phyloP scores from a whole-genome alignment of 768 basidiomycete species.

The Antrodiella citrinella region DNA sequence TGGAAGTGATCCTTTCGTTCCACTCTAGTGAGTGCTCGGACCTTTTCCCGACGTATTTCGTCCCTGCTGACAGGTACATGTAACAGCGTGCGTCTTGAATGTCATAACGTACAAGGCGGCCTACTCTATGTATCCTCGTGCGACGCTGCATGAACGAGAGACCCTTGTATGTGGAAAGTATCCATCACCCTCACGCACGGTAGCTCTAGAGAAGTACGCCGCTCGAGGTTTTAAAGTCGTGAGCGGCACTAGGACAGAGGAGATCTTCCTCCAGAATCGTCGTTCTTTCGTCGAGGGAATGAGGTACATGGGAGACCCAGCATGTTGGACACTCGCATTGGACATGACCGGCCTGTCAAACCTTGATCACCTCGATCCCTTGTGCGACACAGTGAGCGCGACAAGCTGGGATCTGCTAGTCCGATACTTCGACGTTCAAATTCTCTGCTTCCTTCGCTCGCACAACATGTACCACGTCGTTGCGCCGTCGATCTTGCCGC shows the following conservation, averaged over 20 bases:
- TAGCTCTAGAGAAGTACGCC: constrained; percentile 25
- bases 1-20: constrained; percentile 35
- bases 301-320: constrained; percentile 13
- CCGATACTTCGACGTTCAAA: background rate
- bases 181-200: background rate
- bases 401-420: background rate
- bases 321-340: constrained; percentile 14
- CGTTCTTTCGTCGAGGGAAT: background rate
- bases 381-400: background rate
- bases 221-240: constrained; percentile 29
- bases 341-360: background rate
- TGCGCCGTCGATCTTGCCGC: background rate
- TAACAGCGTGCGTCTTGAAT: constrained; percentile 38
- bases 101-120: constrained; percentile 33
- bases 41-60: background rate
- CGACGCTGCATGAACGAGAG: constrained; percentile 29
- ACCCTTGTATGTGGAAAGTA: constrained; percentile 15
- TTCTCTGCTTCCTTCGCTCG: no score
- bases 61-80: background rate
- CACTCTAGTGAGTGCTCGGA: constrained; percentile 35
- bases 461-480: background rate
- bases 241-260: no score
- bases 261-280: background rate
- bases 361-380: background rate
- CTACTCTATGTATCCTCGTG: constrained; percentile 33